Base-by-base conservation (phyloP, 495 filamentous ascomycete genomes). In the Lentithecium fluviatile region DNA sequence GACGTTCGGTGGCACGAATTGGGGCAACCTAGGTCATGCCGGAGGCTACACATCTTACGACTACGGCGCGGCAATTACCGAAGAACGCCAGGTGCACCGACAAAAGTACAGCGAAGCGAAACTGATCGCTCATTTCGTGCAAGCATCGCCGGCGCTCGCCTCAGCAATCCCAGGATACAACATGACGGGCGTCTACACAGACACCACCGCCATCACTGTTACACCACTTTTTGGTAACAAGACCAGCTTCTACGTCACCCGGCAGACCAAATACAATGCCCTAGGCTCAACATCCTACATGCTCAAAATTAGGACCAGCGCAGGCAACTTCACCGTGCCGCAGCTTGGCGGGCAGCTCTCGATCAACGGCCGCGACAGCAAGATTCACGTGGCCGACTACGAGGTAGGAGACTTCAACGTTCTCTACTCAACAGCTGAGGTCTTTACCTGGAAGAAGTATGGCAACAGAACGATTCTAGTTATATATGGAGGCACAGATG, bases 71-170 rank as follows among this genome's bases (percentile, higher is more conserved):
- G 81, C 83, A 2, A 80, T 85, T 23, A 76, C 77, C 0, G 83
- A 85, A 56, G 79, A 78, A 53, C 79, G 83, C 11, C 73, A 75
- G 15, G 80, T 85, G 19, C 72, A 76, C 6, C n/a, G n/a, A n/a
- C 73, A 75, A 43, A 85, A 85, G 62, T 85, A 82, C 65, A 75
- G 79, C 48, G 80, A 85, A 66, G 83, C 78, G 12, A 86, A 86
- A 58, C 70, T 83, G 26, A 61, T 85, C 15, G 77, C 75, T 0
- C 64, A 83, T 58, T 85, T 86, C 45, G 79, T 78, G 0, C 74
- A 80, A n/a, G 75, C 77, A 46, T 75, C 80, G n/a, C 69, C 67
- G 37, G 82, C 82, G 45, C 70, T 85, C 40, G 76, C 78, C 0
- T 73, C 75, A 48, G 81, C 81, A 0, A 74, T 79, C 11, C 83